A percentile compares a stretch with the other conserved stretches of the same genome.
Evolutionary conservation across 441 rosid genomes (phyloP).

Genomic region (Macaranga tanarius): DNA sequence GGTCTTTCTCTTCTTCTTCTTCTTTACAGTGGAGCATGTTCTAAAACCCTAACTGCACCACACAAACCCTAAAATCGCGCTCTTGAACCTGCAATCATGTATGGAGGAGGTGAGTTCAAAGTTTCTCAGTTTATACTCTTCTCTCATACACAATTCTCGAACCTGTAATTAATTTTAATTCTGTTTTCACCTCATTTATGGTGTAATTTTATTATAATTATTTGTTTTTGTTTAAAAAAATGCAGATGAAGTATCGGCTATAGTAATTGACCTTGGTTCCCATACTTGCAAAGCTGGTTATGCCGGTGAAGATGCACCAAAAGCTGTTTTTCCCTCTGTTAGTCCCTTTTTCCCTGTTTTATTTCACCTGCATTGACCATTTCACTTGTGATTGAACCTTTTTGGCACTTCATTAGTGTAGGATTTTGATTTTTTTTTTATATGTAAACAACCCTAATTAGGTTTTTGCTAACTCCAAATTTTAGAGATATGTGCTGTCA

Average conservation of each 20-base stretch:
- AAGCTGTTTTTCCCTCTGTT: constrained; percentile 98
- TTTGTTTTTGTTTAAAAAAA: not conserved
- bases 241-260: constrained; percentile 98
- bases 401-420: not conserved
- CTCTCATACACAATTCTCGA: not conserved
- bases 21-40: not conserved
- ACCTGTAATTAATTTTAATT: too few relatives aligned
- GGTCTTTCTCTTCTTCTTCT: not conserved
- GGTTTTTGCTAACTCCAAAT: not conserved
- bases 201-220: too few relatives aligned
- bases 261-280: constrained; percentile 93
- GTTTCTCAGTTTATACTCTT: not conserved
- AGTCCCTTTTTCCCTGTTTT: constrained; percentile 26
- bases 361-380: not conserved
- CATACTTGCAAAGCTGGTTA: constrained; percentile 99
- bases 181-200: too few relatives aligned
- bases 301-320: constrained; percentile 99
- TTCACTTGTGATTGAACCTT: not conserved
- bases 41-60: constrained; percentile 16
- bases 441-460: not conserved
- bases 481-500: not conserved
- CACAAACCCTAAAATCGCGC: not conserved
- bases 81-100: constrained; percentile 47
- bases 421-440: not conserved
- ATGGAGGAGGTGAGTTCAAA: constrained; percentile 84